These are phyloP conservation scores for Perilla frutescens DNA, from an alignment of 257 asterid genomes.

Conservation along the genomic window DNA sequence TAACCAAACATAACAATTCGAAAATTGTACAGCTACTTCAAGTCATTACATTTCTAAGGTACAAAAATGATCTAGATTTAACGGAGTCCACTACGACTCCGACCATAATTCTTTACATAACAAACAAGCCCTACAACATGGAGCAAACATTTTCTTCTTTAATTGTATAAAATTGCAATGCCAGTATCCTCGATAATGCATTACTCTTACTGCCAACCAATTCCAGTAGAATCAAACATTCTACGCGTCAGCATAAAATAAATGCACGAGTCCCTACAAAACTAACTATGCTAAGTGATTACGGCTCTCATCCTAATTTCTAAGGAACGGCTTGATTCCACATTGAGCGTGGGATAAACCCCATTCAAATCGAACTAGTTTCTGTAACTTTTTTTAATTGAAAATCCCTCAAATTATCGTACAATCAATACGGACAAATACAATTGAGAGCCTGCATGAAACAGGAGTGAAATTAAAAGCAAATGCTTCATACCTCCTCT, in stretches of 20 bases:
- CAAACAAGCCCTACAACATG: not conserved
- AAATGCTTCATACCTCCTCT: conserved; percentile 66
- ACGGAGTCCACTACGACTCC: not conserved
- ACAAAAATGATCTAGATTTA: not conserved
- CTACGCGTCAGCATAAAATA: not conserved
- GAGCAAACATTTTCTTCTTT: not conserved
- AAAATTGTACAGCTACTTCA: not conserved
- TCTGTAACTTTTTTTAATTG: not conserved
- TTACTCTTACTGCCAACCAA: conserved; percentile 9
- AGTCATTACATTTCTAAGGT: not conserved
- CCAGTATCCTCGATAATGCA: conserved; percentile 14
- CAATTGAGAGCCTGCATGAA: conserved; percentile 23
- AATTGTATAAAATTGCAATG: conserved; percentile 25
- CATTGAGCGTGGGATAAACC: not conserved
- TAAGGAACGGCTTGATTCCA: conserved; percentile 6
- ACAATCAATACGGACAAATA: not conserved
- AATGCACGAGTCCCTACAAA: not conserved
- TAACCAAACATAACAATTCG: not conserved
- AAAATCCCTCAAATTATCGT: conserved; percentile 13
- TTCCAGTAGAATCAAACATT: conserved; percentile 14
- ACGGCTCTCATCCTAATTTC: not conserved
- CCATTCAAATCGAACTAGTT: not conserved
- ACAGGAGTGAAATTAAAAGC: not conserved
- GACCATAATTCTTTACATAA: conserved; percentile 1
- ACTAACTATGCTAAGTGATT: conserved; percentile 17